Evolutionary conservation across 176 grass and related monocot species (phyloP).

Genomic region (Typha latifolia): DNA sequence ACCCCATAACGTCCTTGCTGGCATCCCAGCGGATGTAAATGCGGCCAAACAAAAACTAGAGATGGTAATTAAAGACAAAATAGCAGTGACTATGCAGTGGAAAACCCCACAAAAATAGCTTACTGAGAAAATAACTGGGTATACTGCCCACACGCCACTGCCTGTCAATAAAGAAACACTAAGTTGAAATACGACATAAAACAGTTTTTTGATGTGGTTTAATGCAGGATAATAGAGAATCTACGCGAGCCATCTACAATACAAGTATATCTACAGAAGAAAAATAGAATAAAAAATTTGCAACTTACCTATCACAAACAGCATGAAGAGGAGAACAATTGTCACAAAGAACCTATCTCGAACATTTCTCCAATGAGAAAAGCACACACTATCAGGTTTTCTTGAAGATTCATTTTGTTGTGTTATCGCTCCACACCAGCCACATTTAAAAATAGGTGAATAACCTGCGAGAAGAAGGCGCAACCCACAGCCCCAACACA

Average conservation of each 20-base stretch:
- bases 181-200: not conserved
- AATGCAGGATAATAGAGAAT: too few relatives aligned
- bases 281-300: not conserved
- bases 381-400: conserved; percentile 63
- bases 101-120: conserved; percentile 69
- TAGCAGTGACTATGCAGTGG: conserved; percentile 51
- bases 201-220: too few relatives aligned
- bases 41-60: conserved; percentile 69
- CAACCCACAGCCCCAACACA: conserved; percentile 90
- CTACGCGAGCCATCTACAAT: not conserved
- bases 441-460: conserved; percentile 79
- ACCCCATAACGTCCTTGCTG: conserved; percentile 59
- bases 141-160: conserved; percentile 80
- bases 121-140: conserved; percentile 70
- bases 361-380: conserved; percentile 63
- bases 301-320: conserved; percentile 86
- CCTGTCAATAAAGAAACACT: conserved; percentile 35
- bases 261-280: not conserved
- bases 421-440: conserved; percentile 95
- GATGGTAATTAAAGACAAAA: conserved; percentile 59
- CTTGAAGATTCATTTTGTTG: conserved; percentile 45
- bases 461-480: conserved; percentile 54
- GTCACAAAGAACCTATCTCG: conserved; percentile 69
- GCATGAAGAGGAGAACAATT: conserved; percentile 65
- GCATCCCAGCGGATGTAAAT: conserved; percentile 58